Percentiles rank a stretch among this genome's conserved stretches.
These are phyloP conservation scores for Fusarium nodosum DNA, from an alignment of 2,329 filamentous ascomycete species.

Conservation along the genomic window DNA sequence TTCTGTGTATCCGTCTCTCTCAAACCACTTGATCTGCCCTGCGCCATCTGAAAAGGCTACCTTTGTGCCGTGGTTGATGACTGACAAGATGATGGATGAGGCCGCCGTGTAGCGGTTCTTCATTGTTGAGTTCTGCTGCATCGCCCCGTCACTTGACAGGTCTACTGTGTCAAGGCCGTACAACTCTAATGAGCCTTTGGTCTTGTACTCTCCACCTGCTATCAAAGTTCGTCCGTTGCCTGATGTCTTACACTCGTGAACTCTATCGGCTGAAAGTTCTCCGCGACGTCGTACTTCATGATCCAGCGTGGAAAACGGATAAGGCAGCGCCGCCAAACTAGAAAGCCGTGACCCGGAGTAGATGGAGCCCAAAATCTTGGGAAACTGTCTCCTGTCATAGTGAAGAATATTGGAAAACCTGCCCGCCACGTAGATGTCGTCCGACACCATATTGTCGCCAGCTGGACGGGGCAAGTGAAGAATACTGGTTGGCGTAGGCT, in stretches of 20 bases:
- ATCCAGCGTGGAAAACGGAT: conserved; percentile 74
- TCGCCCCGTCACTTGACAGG: conserved; percentile 47
- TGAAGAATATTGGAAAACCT: conserved; percentile 90
- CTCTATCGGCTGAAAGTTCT: conserved; percentile 67
- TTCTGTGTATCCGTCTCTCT: conserved; percentile 81
- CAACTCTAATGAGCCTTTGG: conserved; percentile 89
- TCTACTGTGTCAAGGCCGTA: conserved; percentile 70
- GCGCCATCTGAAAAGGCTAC: conserved; percentile 88
- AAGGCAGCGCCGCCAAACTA: conserved; percentile 77
- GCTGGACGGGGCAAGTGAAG: conserved; percentile 77
- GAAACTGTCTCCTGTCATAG: conserved; percentile 90
- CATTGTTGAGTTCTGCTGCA: conserved; percentile 64
- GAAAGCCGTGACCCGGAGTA: conserved; percentile 87
- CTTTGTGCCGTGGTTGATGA: conserved; percentile 83
- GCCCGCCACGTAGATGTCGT: conserved; percentile 89
- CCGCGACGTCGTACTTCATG: conserved; percentile 69
- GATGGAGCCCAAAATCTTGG: conserved; percentile 80
- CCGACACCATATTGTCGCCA: conserved; percentile 68
- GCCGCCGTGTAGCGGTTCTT: conserved; percentile 89
- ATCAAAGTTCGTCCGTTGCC: conserved; percentile 75
- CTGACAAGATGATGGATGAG: conserved; percentile 83
- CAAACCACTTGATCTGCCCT: conserved; percentile 90
- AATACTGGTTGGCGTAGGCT: conserved; percentile 86
- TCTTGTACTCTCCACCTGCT: conserved; percentile 91
- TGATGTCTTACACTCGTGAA: conserved; percentile 66